Evolutionary conservation across 2,329 filamentous ascomycete genomes (phyloP).

Genomic region (Colletotrichum karsti): DNA sequence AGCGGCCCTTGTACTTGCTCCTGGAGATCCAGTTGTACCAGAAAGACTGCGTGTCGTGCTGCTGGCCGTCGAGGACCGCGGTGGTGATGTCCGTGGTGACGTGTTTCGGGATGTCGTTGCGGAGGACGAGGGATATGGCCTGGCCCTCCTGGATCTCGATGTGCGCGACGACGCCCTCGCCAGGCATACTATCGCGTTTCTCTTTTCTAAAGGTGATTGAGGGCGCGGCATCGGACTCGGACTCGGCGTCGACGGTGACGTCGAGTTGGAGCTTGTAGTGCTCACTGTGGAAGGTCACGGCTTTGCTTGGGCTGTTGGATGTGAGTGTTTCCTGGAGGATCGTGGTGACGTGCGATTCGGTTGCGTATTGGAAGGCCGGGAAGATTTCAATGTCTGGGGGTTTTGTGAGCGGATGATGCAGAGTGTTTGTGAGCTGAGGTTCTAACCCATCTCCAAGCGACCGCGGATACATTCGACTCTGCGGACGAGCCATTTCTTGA

Average conservation of each 20-base stretch:
- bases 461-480: conserved; percentile 79
- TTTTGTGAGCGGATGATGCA: neutral
- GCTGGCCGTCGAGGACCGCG: conserved; percentile 65
- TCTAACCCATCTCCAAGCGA: conserved; percentile 64
- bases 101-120: conserved; percentile 67
- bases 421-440: neutral
- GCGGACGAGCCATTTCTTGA: conserved; percentile 77
- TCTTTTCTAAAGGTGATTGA: conserved; percentile 64
- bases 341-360: conserved; percentile 67
- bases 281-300: conserved; percentile 69
- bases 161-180: conserved; percentile 69
- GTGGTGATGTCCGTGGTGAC: conserved; percentile 67
- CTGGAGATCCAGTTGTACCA: conserved; percentile 80
- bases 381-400: conserved; percentile 71
- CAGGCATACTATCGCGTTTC: conserved; percentile 58
- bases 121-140: conserved; percentile 73
- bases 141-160: conserved; percentile 72
- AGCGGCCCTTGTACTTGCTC: conserved; percentile 76
- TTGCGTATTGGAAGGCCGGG: conserved; percentile 77
- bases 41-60: conserved; percentile 75
- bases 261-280: conserved; percentile 71
- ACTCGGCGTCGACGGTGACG: conserved; percentile 68
- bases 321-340: conserved; percentile 55
- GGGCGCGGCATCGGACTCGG: conserved; percentile 56
- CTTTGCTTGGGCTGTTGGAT: conserved; percentile 59